Base-by-base conservation (phyloP, 2,329 filamentous ascomycete genomes). In the Arthrinium puccinioides region DNA sequence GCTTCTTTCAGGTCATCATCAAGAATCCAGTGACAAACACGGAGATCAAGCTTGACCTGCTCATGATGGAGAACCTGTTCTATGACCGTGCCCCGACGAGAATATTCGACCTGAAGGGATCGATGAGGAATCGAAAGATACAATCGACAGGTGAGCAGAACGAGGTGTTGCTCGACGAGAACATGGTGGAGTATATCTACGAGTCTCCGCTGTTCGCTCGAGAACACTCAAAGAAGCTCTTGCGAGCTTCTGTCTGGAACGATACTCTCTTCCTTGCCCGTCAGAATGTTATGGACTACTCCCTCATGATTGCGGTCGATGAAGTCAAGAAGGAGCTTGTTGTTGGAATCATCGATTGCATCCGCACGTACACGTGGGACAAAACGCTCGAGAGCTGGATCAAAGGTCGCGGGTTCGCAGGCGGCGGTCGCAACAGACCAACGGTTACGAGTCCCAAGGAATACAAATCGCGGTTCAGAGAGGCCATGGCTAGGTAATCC, bases 371-470 rank as follows among this genome's bases (percentile, higher is more conserved):
- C 57, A 98, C 92, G 0, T 98, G 92, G 88, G 92, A 98, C 67
- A 98, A 98, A 72, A 96, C 96, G 58, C 76, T 98, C n/a, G 92
- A 98, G 66, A 92, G 84, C 38, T 98, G 92, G 92, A 96, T 98
- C 73, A 98, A 98, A 62, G 89, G 97, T 55, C 84, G 90, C 26
- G 92, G 86, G 1, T 87, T 89, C 52, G 84, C 77, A 1, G 79
- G 81, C 6, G 79, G 82, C 40, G 81, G 82, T 21, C 79, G 84
- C 40, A 86, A 94, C 52, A 76, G 87, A 44, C 94, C 94, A 8
- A 98, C 92, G 0, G 92, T 98, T 35, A 98, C 92, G 9, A 94
- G 86, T 61, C 94, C 92, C 3, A 94, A 92, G 64, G 92, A 98
- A 63, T 98, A 98, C 60, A 94, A 96, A 62, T 89, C 85, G 49